Percentiles rank a stretch among this genome's conserved stretches.
These are phyloP conservation scores for Trametes punicea DNA, from an alignment of 768 basidiomycete genomes.

Conservation along the genomic window DNA sequence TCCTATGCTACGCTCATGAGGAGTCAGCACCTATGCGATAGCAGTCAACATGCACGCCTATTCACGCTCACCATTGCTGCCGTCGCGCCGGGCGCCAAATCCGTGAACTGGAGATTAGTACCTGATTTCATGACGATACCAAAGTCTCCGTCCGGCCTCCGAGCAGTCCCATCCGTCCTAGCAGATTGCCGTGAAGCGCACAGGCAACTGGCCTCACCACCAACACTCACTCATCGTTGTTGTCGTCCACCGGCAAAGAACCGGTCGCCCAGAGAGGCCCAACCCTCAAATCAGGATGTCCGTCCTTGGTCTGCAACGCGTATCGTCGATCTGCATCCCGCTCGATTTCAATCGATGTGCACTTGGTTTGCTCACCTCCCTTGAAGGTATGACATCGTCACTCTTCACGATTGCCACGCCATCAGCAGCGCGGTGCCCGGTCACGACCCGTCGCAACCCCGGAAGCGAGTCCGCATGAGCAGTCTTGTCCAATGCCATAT, in stretches of 20 bases:
- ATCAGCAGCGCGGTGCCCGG: conserved; percentile 39
- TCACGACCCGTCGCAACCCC: conserved; percentile 48
- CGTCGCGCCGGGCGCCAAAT: conserved; percentile 48
- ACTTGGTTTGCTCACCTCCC: conserved; percentile 22
- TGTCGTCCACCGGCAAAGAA: conserved; percentile 52
- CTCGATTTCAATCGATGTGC: background rate
- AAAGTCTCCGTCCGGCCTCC: conserved; percentile 37
- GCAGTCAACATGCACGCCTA: background rate
- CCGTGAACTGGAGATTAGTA: conserved; percentile 49
- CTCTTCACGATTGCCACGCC: conserved; percentile 42
- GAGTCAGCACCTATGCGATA: background rate
- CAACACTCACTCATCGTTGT: conserved; percentile 41
- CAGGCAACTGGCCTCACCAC: background rate
- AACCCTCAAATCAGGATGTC: conserved; percentile 31
- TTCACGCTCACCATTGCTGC: conserved; percentile 44
- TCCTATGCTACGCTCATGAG: conserved; percentile 40
- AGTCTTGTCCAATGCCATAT: conserved; percentile 11
- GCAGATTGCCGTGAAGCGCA: background rate
- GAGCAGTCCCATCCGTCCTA: conserved; percentile 43
- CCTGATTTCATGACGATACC: conserved; percentile 44
- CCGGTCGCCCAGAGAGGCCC: conserved; percentile 48
- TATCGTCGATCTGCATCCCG: background rate
- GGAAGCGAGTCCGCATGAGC: conserved; percentile 33
- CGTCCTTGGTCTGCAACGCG: conserved; percentile 22
- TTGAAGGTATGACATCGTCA: conserved; percentile 28